Base-by-base conservation (phyloP, 768 basidiomycete species). In the Suillus weaverae region DNA sequence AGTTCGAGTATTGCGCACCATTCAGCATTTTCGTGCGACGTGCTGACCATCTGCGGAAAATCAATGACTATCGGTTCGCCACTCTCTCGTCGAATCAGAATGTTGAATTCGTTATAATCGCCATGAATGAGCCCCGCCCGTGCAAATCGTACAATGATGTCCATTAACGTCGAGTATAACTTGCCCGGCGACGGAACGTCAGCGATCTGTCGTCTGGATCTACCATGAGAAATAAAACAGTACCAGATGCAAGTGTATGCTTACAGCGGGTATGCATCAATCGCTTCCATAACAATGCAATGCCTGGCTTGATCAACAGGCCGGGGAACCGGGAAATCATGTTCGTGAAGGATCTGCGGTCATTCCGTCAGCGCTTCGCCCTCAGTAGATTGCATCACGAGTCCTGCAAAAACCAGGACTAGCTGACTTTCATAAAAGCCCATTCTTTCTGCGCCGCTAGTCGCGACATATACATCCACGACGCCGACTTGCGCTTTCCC, bases 391-490 rank as follows among this genome's bases (percentile, higher is more conserved):
- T 14, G 57, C 18, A 26, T 36, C 22, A 18, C 5, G 26, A 20
- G 38, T 26, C 44, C 22, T 33, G 55, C 32, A 16, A 13, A 60
- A 38, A 46, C 38, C 14, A 10, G 60, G 22, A 55, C 26, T 54
- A 33, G 41, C 70, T 50, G 26, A 94, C 97, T 84, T 97, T 98
- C 94, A 99, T 97, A 76, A 99, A 99, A 1, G 94, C 94, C 86
- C 89, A 99, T 75, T 99, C 97, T 74, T 98, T 99, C 79, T 97
- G 91, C 10, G 97, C 97, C 20, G 96, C 91, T 54, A 99, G 79
- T 26, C 97, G 86, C 26, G 94, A 96, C 93, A 99, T 94, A 78
- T 98, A 99, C 95, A 99, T 97, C 97, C 97, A 99, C 20, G 94
- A 94, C 1, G 97, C 97, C 20, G 91, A 93, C 77, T 95, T 95